Conservation (phyloP, 169 alveolate genomes). For the Theileria orientalis region DNA sequence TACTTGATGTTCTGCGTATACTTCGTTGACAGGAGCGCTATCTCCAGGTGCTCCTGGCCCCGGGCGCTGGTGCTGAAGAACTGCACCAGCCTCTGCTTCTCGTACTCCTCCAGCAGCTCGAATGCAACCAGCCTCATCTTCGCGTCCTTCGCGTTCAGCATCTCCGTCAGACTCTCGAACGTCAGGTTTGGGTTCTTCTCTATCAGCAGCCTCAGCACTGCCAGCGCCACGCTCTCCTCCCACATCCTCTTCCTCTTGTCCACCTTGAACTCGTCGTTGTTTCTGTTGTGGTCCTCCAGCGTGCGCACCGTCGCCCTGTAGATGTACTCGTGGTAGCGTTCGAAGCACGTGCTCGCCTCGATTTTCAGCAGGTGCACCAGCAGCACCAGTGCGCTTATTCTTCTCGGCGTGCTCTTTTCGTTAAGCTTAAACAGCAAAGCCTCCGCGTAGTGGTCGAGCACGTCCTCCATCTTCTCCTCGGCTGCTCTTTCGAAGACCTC, state of each 20-base stretch:
- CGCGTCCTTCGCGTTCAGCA: not conserved
- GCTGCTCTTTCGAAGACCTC: not conserved
- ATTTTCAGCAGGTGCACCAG: not conserved
- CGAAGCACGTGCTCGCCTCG: not conserved
- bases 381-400: not conserved
- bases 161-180: not conserved
- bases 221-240: not conserved
- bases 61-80: not conserved
- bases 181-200: not conserved
- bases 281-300: not conserved
- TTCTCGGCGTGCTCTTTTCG: not conserved
- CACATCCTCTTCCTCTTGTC: not conserved
- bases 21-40: not conserved
- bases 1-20: conserved; percentile 3
- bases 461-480: not conserved
- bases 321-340: not conserved
- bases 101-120: not conserved
- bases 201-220: not conserved
- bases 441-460: not conserved
- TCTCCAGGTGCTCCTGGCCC: not conserved
- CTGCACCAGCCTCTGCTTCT: not conserved
- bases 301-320: not conserved
- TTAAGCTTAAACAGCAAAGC: not conserved
- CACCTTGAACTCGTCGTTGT: not conserved
- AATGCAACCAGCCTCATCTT: not conserved